Evolutionary conservation across 2,329 filamentous ascomycete species (phyloP).

Genomic region (Diatrype stigma): DNA sequence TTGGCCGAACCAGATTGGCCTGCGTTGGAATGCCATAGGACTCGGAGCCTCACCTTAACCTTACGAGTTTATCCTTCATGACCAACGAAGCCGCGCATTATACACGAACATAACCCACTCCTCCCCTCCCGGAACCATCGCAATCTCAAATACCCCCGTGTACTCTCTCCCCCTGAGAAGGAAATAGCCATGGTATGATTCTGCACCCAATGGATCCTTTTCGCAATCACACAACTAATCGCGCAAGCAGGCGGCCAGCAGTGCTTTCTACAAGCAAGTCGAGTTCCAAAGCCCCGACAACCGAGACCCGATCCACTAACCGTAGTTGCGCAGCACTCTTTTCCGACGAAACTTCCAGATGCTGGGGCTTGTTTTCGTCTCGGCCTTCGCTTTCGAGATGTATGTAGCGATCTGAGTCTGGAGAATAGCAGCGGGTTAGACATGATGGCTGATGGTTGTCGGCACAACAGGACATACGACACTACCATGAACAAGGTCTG

Average conservation of each 20-base stretch:
- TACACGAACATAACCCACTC: conserved; percentile 1
- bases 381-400: conserved; percentile 92
- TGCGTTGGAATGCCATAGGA: no score
- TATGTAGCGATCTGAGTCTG: conserved; percentile 47
- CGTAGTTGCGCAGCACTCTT: conserved; percentile 56
- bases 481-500: conserved; percentile 77
- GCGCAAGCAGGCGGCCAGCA: conserved; percentile 37
- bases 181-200: conserved; percentile 50
- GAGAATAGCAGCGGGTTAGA: conserved; percentile 6
- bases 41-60: no score
- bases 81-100: conserved; percentile 2
- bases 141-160: not conserved
- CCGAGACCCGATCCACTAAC: conserved; percentile 18
- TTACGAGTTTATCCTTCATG: conserved; percentile 3
- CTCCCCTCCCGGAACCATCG: not conserved
- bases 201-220: conserved; percentile 5
- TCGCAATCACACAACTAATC: conserved; percentile 24
- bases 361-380: conserved; percentile 78
- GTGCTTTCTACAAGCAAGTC: conserved; percentile 58
- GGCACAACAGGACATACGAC: conserved; percentile 68
- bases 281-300: conserved; percentile 13
- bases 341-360: conserved; percentile 87
- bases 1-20: no score
- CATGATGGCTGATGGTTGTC: conserved; percentile 28
- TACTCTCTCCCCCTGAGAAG: conserved; percentile 2